phyloP scores from a whole-genome alignment of 73 alveolate species.

The Paramecium primaurelia region DNA sequence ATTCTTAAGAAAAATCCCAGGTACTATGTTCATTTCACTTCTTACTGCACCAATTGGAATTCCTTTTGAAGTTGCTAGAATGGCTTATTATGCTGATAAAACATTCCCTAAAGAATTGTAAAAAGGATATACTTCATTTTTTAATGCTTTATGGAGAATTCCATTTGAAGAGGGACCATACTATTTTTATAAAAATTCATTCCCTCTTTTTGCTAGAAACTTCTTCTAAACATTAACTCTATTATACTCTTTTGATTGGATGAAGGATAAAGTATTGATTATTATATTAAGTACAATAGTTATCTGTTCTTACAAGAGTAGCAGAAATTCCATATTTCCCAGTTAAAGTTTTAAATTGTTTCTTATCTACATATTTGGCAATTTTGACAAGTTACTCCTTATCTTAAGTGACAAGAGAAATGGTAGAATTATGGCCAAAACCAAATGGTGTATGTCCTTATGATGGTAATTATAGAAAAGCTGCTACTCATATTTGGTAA shows the following conservation, averaged over 20 bases:
- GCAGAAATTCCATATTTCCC: conserved; percentile 62
- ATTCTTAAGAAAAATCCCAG: conserved; percentile 50
- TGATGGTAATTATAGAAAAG: conserved; percentile 70
- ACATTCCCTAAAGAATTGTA: conserved; percentile 82
- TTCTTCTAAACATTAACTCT: conserved; percentile 68
- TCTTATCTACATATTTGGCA: conserved; percentile 63
- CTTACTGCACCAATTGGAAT: conserved; percentile 59
- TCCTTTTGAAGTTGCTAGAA: conserved; percentile 76
- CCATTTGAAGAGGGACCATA: conserved; percentile 87
- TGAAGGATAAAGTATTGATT: conserved; percentile 67
- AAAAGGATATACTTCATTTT: conserved; percentile 73
- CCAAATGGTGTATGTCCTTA: conserved; percentile 79
- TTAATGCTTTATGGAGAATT: conserved; percentile 75
- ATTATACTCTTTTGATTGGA: conserved; percentile 65
- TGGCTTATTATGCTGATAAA: conserved; percentile 83
- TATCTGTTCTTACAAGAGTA: not conserved
- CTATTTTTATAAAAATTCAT: conserved; percentile 70
- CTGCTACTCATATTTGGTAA: conserved; percentile 75
- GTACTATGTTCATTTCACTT: conserved; percentile 34
- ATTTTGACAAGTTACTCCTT: conserved; percentile 64
- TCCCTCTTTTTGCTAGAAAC: conserved; percentile 66
- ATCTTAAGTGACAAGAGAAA: conserved; percentile 64
- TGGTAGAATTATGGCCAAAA: conserved; percentile 85
- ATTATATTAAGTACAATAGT: not conserved
- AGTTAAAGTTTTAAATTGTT: conserved; percentile 58